A percentile compares a stretch with the other conserved stretches of the same genome.
Evolutionary conservation across 441 rosid species (phyloP).

Genomic region (Cnidoscolus chayamansa): DNA sequence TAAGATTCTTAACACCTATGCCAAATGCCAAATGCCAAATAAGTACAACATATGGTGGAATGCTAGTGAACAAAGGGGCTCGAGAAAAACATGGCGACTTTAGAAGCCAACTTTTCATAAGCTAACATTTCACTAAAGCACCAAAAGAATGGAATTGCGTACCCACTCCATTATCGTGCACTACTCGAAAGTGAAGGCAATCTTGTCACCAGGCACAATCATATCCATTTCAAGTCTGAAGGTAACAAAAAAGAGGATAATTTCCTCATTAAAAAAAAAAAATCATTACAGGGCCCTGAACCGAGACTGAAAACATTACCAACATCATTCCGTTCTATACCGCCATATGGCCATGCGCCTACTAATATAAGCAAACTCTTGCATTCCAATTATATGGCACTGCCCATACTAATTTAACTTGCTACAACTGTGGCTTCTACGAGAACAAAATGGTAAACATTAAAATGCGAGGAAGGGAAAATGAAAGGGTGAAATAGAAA

Average conservation of each 20-base stretch:
- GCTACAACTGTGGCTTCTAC: constrained; percentile 37
- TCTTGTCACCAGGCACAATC: not conserved
- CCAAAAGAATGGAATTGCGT: no score
- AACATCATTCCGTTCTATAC: constrained; percentile 10
- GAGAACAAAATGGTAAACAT: constrained; percentile 17
- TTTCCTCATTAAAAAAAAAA: not conserved
- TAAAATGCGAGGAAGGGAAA: not conserved
- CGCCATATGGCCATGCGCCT: constrained; percentile 1
- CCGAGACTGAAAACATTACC: not conserved
- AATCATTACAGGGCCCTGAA: not conserved
- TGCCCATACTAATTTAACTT: constrained; percentile 37
- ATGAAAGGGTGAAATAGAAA: constrained; percentile 8
- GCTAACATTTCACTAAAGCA: no score
- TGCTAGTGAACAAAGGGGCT: not conserved
- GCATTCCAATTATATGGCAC: constrained; percentile 26
- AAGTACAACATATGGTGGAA: not conserved
- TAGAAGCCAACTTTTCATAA: no score
- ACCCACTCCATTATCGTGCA: no score
- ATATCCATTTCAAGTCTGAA: not conserved
- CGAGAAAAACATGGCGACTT: no score
- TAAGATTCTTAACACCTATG: no score
- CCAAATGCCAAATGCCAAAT: no score
- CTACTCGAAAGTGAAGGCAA: no score
- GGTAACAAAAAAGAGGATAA: no score
- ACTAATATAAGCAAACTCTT: constrained; percentile 8